These are phyloP conservation scores for Podaxis pistillaris DNA, from an alignment of 768 basidiomycete genomes.

Conservation along the genomic window DNA sequence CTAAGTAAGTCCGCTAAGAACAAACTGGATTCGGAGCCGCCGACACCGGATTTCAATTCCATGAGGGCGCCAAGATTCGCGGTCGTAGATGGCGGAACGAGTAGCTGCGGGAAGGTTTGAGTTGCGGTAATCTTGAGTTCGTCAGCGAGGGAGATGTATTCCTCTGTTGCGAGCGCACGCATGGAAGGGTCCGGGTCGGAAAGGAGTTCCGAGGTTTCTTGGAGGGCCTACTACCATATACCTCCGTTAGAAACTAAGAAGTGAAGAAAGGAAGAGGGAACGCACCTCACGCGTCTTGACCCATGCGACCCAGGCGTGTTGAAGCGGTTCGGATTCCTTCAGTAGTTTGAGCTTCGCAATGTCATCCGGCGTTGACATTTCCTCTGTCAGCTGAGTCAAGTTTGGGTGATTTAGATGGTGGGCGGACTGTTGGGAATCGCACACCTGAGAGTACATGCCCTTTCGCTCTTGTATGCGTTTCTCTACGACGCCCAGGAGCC, in stretches of 20 bases:
- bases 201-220: constrained; percentile 61
- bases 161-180: constrained; percentile 70
- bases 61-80: constrained; percentile 71
- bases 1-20: constrained; percentile 58
- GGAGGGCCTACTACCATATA: constrained; percentile 53
- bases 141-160: constrained; percentile 47
- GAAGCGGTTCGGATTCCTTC: constrained; percentile 68
- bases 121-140: constrained; percentile 34
- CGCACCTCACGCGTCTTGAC: constrained; percentile 53
- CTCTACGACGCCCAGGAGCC: constrained; percentile 54
- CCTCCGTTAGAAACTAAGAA: constrained; percentile 1
- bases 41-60: constrained; percentile 91
- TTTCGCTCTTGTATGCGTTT: constrained; percentile 52
- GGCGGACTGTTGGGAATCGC: constrained; percentile 12
- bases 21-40: constrained; percentile 84
- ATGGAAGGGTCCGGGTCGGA: constrained; percentile 74
- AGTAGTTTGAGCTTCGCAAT: constrained; percentile 57
- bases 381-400: constrained; percentile 45
- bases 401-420: constrained; percentile 13
- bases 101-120: constrained; percentile 62
- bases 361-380: constrained; percentile 53
- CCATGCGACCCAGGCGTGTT: constrained; percentile 69
- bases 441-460: constrained; percentile 42
- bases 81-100: constrained; percentile 72
- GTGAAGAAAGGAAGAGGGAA: constrained; percentile 7